Evolutionary conservation across 202 grass and related monocot species (phyloP).

Genomic region (Carex sylvatica): DNA sequence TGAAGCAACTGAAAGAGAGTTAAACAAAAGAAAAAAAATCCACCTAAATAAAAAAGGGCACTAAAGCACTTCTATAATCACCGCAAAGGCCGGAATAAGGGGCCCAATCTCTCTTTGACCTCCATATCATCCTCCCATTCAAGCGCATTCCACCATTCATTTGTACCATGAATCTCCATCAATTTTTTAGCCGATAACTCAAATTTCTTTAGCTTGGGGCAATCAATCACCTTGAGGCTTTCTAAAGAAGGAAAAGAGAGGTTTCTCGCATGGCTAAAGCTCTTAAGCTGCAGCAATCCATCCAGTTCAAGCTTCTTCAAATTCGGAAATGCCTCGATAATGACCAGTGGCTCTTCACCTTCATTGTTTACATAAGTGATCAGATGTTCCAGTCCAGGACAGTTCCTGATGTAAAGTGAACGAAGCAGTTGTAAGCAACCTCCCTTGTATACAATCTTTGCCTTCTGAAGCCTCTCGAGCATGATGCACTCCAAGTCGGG

Average conservation of each 20-base stretch:
- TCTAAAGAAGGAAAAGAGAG: slow-evolving; percentile 48
- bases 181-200: slow-evolving; percentile 38
- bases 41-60: not conserved
- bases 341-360: not conserved
- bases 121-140: slow-evolving; percentile 68
- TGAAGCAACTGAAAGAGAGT: not conserved
- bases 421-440: slow-evolving; percentile 54
- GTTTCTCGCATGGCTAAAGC: slow-evolving; percentile 41
- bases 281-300: slow-evolving; percentile 40
- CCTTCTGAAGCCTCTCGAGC: slow-evolving; percentile 55
- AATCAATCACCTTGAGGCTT: slow-evolving; percentile 61
- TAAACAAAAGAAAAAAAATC: not conserved
- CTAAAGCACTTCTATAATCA: slow-evolving; percentile 24
- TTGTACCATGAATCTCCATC: slow-evolving; percentile 43
- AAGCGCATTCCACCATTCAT: slow-evolving; percentile 59
- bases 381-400: slow-evolving; percentile 58
- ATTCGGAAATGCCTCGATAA: slow-evolving; percentile 60
- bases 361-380: slow-evolving; percentile 33
- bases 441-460: slow-evolving; percentile 63
- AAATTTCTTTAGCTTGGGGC: slow-evolving; percentile 63
- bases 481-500: slow-evolving; percentile 55
- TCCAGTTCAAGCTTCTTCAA: slow-evolving; percentile 57
- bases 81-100: slow-evolving; percentile 35
- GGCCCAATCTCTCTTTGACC: slow-evolving; percentile 47
- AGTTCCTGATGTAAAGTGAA: slow-evolving; percentile 59